Base-by-base conservation (phyloP, 208 protist species). In the Porcisia deanei region DNA sequence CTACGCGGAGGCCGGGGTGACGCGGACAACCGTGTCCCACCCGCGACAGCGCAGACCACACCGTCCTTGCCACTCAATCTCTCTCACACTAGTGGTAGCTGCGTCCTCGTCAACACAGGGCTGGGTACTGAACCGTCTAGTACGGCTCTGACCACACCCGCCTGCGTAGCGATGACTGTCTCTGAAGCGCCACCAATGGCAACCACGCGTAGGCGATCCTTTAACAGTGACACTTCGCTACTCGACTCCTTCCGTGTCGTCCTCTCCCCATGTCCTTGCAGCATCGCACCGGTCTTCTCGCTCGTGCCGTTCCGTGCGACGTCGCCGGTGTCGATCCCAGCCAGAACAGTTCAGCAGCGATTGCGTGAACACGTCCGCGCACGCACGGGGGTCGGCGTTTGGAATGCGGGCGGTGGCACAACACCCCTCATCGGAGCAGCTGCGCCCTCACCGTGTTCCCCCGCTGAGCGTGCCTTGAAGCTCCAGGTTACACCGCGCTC, bases 261-360 rank as follows among this genome's bases (percentile, higher is more conserved):
- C 5, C 66, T 89, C 20, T 86, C 85, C 0, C 82, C 82, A 14
- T 86, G 82, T 63, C 77, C 79, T 34, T 80, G 79, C 72, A 75
- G 61, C 63, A 84, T 82, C 7, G 85, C 85, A 1, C 85, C 85
- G 0, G 59, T 69, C 1, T 89, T 85, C 59, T 75, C 73, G 9
- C 72, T 89, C 16, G 77, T 89, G 9, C 57, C 83, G 60, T 68
- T 73, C 16, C 37, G 39, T 5, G 20, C 76, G 14, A 58, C 70
- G 6, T 72, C 68, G 41, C 52, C 59, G 5, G 71, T 75, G 34
- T 64, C 67, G 22, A 75, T 66, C 22, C 52, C 71, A 49, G 71
- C 64, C 0, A 67, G 49, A 18, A 59, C 73, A 52, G 61, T 67
- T 41, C 41, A 67, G 77, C 77, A 73, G 77, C 64, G 57, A 0